A percentile compares a stretch with the other conserved stretches of the same genome.
These are phyloP conservation scores for Iberis pinnata DNA, from an alignment of 345 rosid species.

Conservation along the genomic window DNA sequence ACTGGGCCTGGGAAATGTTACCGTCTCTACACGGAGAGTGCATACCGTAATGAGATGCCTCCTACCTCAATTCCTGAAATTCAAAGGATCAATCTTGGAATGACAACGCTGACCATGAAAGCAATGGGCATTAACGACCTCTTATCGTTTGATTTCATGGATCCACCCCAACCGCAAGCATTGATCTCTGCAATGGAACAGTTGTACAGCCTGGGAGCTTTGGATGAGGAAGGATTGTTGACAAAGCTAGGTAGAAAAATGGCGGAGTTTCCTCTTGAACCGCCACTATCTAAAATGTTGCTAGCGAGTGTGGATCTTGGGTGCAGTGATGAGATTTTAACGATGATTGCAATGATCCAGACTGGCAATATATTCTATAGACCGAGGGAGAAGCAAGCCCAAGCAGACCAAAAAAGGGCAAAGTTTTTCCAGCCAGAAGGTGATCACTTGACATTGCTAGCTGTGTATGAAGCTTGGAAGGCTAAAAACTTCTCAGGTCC, in stretches of 20 bases:
- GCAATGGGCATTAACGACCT: slow-evolving; percentile 88
- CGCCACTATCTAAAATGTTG: slow-evolving; percentile 84
- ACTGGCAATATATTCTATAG: slow-evolving; percentile 84
- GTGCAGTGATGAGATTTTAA: slow-evolving; percentile 89
- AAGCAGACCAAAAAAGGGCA: slow-evolving; percentile 88
- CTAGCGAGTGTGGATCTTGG: slow-evolving; percentile 93
- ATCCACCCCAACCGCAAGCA: slow-evolving; percentile 51
- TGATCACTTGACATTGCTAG: slow-evolving; percentile 88
- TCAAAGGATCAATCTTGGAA: slow-evolving; percentile 82
- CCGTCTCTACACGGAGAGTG: slow-evolving; percentile 70
- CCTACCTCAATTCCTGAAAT: slow-evolving; percentile 84
- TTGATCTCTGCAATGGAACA: slow-evolving; percentile 90
- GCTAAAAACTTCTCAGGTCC: slow-evolving; percentile 79
- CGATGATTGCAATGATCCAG: slow-evolving; percentile 84
- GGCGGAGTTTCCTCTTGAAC: slow-evolving; percentile 96
- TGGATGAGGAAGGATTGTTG: slow-evolving; percentile 85
- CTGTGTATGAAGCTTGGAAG: slow-evolving; percentile 92
- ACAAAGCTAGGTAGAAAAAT: slow-evolving; percentile 90
- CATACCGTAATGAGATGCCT: slow-evolving; percentile 51
- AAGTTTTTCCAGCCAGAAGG: slow-evolving; percentile 90
- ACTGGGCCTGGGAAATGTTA: slow-evolving; percentile 88
- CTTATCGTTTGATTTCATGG: slow-evolving; percentile 36
- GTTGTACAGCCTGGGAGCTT: slow-evolving; percentile 73
- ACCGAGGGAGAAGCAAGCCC: slow-evolving; percentile 93
- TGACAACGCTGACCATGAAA: slow-evolving; percentile 61